Percentiles rank a stretch among this genome's conserved stretches.
phyloP scores from a whole-genome alignment of 495 filamentous ascomycete genomes.

The Apodospora peruviana region DNA sequence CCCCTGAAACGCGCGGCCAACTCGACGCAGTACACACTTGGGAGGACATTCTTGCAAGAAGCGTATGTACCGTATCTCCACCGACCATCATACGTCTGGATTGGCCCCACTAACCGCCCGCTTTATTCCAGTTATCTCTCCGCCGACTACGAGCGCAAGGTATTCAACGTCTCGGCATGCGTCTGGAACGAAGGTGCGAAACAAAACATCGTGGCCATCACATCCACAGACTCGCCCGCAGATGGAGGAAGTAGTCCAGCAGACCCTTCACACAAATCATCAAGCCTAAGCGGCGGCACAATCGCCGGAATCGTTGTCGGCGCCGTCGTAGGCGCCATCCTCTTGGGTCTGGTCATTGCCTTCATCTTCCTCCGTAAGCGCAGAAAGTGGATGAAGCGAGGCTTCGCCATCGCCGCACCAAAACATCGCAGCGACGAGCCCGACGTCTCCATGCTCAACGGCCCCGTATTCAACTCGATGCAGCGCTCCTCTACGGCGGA shows the following conservation, averaged over 20 bases:
- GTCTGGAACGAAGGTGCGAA: slow-evolving; percentile 27
- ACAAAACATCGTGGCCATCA: slow-evolving; percentile 30
- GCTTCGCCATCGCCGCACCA: slow-evolving; percentile 10
- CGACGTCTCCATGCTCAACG: slow-evolving; percentile 16
- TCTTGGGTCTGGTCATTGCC: slow-evolving; percentile 15
- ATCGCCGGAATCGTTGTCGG: slow-evolving; percentile 34
- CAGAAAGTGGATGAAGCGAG: slow-evolving; percentile 14
- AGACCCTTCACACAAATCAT: slow-evolving; percentile 3
- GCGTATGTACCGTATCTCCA: slow-evolving; percentile 33
- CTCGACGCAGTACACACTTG: slow-evolving; percentile 49
- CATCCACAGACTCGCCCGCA: slow-evolving; percentile 6
- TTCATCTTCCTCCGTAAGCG: slow-evolving; percentile 20
- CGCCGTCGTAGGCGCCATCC: slow-evolving; percentile 10
- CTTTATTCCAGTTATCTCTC: slow-evolving; percentile 35
- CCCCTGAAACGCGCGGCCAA: slow-evolving; percentile 46
- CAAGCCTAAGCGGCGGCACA: slow-evolving; percentile 20
- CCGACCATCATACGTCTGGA: neutral
- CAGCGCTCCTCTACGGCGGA: slow-evolving; percentile 9
- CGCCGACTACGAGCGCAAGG: slow-evolving; percentile 41
- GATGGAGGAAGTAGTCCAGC: neutral
- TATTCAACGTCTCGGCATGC: slow-evolving; percentile 42
- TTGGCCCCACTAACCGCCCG: too few relatives aligned
- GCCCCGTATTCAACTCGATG: slow-evolving; percentile 17
- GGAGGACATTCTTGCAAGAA: slow-evolving; percentile 54
- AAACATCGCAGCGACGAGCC: slow-evolving; percentile 12